Percentiles rank a stretch among this genome's conserved stretches.
phyloP scores from a whole-genome alignment of 352 stramenopile species.

The Pythium phragmitis region DNA sequence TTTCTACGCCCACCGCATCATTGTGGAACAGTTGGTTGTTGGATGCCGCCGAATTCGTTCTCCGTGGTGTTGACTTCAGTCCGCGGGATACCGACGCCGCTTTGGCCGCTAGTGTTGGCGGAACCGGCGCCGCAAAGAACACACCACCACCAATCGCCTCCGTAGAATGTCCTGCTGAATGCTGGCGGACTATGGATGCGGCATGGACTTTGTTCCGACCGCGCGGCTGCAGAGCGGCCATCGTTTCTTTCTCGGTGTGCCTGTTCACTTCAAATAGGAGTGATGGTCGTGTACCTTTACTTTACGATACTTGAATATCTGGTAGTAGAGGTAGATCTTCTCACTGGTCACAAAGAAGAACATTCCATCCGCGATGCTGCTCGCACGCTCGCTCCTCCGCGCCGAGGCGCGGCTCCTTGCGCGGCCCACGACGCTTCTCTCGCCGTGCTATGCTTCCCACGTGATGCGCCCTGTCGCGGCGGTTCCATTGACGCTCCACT shows the following conservation, averaged over 20 bases:
- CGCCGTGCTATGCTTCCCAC: not conserved
- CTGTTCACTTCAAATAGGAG: constrained; percentile 19
- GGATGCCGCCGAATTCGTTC: not conserved
- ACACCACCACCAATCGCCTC: not conserved
- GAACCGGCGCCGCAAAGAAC: constrained; percentile 9
- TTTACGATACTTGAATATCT: constrained; percentile 1
- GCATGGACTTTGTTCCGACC: not conserved
- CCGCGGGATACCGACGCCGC: not conserved
- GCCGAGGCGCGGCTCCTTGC: not conserved
- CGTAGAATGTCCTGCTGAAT: not conserved
- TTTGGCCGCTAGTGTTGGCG: constrained; percentile 2
- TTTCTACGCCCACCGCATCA: not conserved
- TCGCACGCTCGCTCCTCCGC: constrained; percentile 7
- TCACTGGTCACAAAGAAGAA: not conserved
- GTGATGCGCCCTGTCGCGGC: not conserved
- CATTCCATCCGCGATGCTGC: not conserved
- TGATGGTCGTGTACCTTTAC: constrained; percentile 10
- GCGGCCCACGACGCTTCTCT: not conserved
- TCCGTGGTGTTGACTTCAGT: not conserved
- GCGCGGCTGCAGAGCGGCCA: not conserved
- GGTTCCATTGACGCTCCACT: not conserved
- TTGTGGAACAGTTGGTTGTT: not conserved
- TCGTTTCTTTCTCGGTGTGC: not conserved
- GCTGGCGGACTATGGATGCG: not conserved
- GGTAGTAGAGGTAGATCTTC: not conserved